These are phyloP conservation scores for Knoxdaviesia proteae DNA, from an alignment of 2,329 filamentous ascomycete genomes.

Conservation along the genomic window DNA sequence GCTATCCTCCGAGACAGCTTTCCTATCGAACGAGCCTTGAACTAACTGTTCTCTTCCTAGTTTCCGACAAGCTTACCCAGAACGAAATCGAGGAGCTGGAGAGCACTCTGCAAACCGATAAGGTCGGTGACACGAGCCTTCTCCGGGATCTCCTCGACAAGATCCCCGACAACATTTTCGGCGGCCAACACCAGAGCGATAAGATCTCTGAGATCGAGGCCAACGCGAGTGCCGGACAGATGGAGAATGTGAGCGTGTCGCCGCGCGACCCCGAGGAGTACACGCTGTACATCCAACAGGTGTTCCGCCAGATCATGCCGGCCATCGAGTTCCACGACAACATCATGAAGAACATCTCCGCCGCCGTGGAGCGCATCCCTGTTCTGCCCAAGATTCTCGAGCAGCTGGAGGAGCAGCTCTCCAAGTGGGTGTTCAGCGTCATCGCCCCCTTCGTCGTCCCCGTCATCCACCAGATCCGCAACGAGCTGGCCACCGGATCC, in stretches of 20 bases:
- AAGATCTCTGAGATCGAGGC: slow-evolving; percentile 64
- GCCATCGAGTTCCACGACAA: slow-evolving; percentile 83
- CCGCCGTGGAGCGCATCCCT: slow-evolving; percentile 68
- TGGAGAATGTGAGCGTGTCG: slow-evolving; percentile 52
- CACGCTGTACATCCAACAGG: slow-evolving; percentile 51
- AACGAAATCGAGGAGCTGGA: slow-evolving; percentile 80
- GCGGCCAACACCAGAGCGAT: slow-evolving; percentile 49
- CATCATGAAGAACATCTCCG: slow-evolving; percentile 56
- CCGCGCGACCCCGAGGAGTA: slow-evolving; percentile 71
- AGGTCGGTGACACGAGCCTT: slow-evolving; percentile 46
- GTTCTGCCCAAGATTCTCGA: slow-evolving; percentile 69
- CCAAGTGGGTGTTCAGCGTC: slow-evolving; percentile 76
- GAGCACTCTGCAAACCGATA: slow-evolving; percentile 49
- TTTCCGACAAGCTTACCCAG: slow-evolving; percentile 77
- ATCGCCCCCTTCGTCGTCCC: slow-evolving; percentile 76
- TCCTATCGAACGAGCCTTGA: not conserved
- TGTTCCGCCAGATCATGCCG: slow-evolving; percentile 67
- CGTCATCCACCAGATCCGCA: slow-evolving; percentile 70
- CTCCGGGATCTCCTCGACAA: slow-evolving; percentile 63
- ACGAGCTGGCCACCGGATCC: slow-evolving; percentile 68
- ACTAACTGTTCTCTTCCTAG: slow-evolving; percentile 12
- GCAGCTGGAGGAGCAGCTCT: slow-evolving; percentile 71
- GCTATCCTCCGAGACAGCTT: not conserved
- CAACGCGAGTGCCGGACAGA: slow-evolving; percentile 54
- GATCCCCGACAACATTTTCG: slow-evolving; percentile 64